Percentiles rank a stretch among this genome's conserved stretches.
Conservation (phyloP, 2,329 filamentous ascomycete genomes). For the Xylariaceae sp. region DNA sequence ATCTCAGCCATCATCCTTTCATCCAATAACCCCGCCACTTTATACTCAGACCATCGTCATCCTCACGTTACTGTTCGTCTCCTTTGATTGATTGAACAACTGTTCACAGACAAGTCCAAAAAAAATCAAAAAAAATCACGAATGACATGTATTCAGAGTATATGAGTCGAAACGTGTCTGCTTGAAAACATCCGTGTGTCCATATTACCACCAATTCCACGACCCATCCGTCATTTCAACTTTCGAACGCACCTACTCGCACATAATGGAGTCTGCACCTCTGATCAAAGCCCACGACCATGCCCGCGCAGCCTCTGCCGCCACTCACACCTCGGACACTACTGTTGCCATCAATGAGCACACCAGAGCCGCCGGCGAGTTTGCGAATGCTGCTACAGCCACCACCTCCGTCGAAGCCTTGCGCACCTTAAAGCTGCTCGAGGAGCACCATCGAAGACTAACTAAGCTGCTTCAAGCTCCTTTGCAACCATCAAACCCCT, state of each 20-base stretch:
- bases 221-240: background rate
- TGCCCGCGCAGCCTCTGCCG: slow-evolving; percentile 75
- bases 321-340: slow-evolving; percentile 69
- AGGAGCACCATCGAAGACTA: slow-evolving; percentile 81
- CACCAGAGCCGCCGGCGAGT: slow-evolving; percentile 81
- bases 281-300: slow-evolving; percentile 80
- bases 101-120: no score
- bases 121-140: no score
- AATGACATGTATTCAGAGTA: no score
- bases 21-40: no score
- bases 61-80: no score
- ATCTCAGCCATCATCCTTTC: no score
- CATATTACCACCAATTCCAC: background rate
- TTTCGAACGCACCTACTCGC: slow-evolving; percentile 1
- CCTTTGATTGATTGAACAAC: no score
- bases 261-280: slow-evolving; percentile 64
- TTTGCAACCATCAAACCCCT: slow-evolving; percentile 46
- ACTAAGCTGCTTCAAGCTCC: slow-evolving; percentile 76
- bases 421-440: slow-evolving; percentile 77
- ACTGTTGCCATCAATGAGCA: slow-evolving; percentile 84
- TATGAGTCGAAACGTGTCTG: no score
- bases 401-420: slow-evolving; percentile 70
- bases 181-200: no score
- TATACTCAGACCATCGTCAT: no score
- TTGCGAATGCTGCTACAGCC: slow-evolving; percentile 72